phyloP scores from a whole-genome alignment of 495 filamentous ascomycete genomes.

The Cryomyces minteri region DNA sequence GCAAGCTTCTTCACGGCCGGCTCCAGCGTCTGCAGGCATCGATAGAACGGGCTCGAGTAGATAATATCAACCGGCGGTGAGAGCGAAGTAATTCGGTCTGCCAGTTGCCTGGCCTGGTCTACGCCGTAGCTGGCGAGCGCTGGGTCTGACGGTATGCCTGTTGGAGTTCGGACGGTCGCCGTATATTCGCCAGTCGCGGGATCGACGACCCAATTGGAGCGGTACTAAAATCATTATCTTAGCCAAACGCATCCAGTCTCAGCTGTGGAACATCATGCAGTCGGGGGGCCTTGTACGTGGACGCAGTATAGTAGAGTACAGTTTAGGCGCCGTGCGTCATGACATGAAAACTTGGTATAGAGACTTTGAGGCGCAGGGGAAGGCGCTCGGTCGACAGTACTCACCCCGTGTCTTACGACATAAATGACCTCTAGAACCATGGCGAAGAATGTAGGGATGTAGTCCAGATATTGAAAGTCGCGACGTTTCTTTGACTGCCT shows the following conservation, averaged over 20 bases:
- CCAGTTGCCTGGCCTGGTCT: constrained; percentile 65
- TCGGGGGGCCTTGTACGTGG: not conserved
- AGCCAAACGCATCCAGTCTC: not conserved
- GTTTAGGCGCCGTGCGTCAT: not conserved
- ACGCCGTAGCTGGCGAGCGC: constrained; percentile 73
- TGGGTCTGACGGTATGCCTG: constrained; percentile 73
- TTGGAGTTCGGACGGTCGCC: constrained; percentile 51
- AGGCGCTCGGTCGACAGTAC: not conserved
- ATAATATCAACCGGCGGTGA: constrained; percentile 53
- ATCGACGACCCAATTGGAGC: constrained; percentile 75
- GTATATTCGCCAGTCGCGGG: constrained; percentile 55
- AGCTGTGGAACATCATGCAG: not conserved
- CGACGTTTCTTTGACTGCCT: too few relatives aligned
- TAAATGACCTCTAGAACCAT: constrained; percentile 59
- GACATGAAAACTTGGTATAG: not conserved
- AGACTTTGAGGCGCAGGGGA: too few relatives aligned
- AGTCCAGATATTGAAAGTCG: too few relatives aligned
- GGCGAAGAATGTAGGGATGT: not conserved
- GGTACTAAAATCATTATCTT: constrained; percentile 42
- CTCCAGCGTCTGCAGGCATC: constrained; percentile 74
- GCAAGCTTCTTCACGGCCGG: constrained; percentile 43
- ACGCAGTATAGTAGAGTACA: not conserved
- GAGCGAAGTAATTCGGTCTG: constrained; percentile 35
- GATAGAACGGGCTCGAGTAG: constrained; percentile 78
- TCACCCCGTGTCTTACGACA: constrained; percentile 65